Base-by-base conservation (phyloP, 305 asterid species). In the Solanum hybrid region DNA sequence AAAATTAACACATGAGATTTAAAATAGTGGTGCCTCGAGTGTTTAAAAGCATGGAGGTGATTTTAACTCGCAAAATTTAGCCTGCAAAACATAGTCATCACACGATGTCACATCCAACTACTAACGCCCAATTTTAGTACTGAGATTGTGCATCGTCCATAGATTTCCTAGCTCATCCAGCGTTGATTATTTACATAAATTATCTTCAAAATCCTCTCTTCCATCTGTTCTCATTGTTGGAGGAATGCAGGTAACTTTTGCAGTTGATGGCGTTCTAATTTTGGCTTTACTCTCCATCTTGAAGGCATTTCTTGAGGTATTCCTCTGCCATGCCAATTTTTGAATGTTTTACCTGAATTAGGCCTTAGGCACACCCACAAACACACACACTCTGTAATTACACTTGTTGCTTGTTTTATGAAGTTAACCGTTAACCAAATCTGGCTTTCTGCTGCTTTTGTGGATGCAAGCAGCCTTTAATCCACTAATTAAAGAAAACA, bases 291-390 rank as follows among this genome's bases (percentile, higher is more conserved):
- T 91, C 70, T 92, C 92, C 8, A 41, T 92, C 39, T 83, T 91
- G 91, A 91, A 91, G 90, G 93, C 93, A 39, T 91, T 92, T 79
- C 93, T 92, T 33, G 93, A 92, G 93, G 92, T 91, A 88, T 72
- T 34, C 45, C 87, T 33, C 86, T 17, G 76, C 65, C 87, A n/a
- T 87, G 31, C 11, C 79, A 89, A 14, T 4, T 72, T 33, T 70
- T 27, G 32, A 65, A 65, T 86, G 78, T 79, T 33, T 26, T 9
- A 88, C 57, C 29, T 39, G 36, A 20, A 41, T 17, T 70, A 4
- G 31, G 41, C 89, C 14, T 85, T 57, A 61, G 45, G 14, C 45
- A 10, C 45, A 6, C n/a, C n/a, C 68, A 15, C 68, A 57, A 51
- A 33, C 89, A 61, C 73, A 17, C 4, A 24, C 26, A 29, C 89